phyloP scores from a whole-genome alignment of 176 grass and related monocot genomes.

The Tuctoria greenei region DNA sequence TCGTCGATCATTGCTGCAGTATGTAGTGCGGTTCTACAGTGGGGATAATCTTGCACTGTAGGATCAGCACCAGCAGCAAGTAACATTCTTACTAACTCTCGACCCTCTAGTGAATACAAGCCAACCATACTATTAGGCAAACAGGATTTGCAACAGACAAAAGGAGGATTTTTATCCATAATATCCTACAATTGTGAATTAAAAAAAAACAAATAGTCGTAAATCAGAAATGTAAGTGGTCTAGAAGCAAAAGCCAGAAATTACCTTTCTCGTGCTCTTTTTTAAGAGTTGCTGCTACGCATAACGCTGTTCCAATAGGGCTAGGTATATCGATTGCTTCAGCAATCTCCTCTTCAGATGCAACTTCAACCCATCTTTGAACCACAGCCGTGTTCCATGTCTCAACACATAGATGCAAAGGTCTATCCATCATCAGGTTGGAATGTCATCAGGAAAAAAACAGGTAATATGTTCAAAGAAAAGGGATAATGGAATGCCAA shows the following conservation, averaged over 20 bases:
- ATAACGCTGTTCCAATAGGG: constrained; percentile 81
- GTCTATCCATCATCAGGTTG: constrained; percentile 51
- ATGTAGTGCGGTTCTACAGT: constrained; percentile 89
- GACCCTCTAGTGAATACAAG: constrained; percentile 70
- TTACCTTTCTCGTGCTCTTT: constrained; percentile 96
- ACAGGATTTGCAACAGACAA: constrained; percentile 12
- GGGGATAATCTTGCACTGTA: constrained; percentile 78
- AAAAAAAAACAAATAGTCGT: background rate
- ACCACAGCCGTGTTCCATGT: constrained; percentile 87
- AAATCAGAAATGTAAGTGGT: background rate
- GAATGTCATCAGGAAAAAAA: constrained; percentile 23
- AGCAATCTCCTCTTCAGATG: constrained; percentile 67
- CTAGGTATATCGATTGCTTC: constrained; percentile 79
- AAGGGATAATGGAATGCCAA: constrained; percentile 11
- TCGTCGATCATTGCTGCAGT: constrained; percentile 99
- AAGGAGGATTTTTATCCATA: constrained; percentile 8
- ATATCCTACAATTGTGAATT: constrained; percentile 21
- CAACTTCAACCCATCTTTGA: constrained; percentile 84
- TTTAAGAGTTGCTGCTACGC: constrained; percentile 97
- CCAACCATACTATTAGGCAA: constrained; percentile 33
- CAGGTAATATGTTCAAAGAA: constrained; percentile 18
- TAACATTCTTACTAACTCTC: constrained; percentile 88
- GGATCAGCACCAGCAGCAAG: constrained; percentile 93
- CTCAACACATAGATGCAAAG: constrained; percentile 93
- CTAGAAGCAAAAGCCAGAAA: constrained; percentile 26